phyloP scores from a whole-genome alignment of 1,284 basidiomycete genomes.

The Marasmius fiardii region DNA sequence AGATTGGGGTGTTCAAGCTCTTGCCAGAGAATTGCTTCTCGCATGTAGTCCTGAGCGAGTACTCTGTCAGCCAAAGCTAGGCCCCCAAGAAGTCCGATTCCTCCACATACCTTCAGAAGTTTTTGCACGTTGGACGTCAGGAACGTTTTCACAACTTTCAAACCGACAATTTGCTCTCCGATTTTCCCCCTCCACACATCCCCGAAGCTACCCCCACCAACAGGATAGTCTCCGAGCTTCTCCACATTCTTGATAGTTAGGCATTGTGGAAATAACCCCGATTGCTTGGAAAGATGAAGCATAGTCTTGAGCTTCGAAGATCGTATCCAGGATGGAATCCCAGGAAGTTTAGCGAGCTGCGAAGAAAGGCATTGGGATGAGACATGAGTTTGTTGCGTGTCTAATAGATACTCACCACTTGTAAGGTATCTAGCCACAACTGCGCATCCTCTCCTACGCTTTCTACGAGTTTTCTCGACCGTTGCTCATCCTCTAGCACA shows the following conservation, averaged over 20 bases:
- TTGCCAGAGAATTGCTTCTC: background rate
- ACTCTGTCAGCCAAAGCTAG: no score
- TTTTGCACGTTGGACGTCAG: no score
- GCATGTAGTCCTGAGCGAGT: no score
- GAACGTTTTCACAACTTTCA: background rate
- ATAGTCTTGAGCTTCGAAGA: background rate
- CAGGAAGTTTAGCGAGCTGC: background rate
- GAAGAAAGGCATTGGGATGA: no score
- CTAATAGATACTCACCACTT: no score
- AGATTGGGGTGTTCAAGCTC: background rate
- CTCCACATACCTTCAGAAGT: no score
- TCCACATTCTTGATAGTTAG: background rate
- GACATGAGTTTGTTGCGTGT: no score
- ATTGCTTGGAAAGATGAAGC: background rate
- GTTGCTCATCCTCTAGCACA: no score
- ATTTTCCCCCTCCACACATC: background rate
- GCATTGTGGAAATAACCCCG: background rate
- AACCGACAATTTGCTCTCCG: background rate
- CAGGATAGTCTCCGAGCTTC: background rate
- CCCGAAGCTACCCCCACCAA: slow-evolving; percentile 3
- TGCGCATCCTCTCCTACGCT: background rate
- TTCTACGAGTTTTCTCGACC: no score
- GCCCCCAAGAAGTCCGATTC: no score
- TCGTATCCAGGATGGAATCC: background rate
- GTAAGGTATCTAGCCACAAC: background rate